A percentile compares a stretch with the other conserved stretches of the same genome.
Conservation (phyloP, 257 asterid genomes). For the Craterostigma plantagineum region DNA sequence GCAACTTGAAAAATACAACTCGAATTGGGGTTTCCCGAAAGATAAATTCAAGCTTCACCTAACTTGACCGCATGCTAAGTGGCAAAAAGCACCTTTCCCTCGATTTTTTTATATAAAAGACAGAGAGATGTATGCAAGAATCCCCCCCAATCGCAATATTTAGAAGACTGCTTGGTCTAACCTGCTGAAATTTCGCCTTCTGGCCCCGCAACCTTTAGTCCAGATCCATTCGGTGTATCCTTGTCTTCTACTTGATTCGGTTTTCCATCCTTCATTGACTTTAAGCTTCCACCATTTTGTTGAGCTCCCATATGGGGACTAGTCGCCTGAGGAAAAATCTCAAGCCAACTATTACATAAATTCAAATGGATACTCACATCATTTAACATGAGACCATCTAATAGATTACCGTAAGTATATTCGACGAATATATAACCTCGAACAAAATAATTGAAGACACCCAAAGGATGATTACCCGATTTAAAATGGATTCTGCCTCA, state of each 20-base stretch:
- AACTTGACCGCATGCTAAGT: no score
- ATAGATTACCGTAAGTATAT: background rate
- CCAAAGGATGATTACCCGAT: conserved; percentile 35
- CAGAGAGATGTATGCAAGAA: no score
- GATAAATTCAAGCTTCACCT: no score
- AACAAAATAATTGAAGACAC: no score
- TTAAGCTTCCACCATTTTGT: conserved; percentile 69
- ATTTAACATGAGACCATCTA: background rate
- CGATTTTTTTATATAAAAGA: no score
- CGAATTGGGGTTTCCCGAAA: no score
- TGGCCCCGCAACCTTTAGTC: conserved; percentile 75
- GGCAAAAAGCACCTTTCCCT: no score
- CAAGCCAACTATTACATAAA: conserved; percentile 7
- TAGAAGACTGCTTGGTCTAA: conserved; percentile 3
- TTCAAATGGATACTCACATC: background rate
- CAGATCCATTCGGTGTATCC: conserved; percentile 63
- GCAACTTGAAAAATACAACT: no score
- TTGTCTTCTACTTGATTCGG: conserved; percentile 39
- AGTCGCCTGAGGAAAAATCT: conserved; percentile 38
- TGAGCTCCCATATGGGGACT: conserved; percentile 88
- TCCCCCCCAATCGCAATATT: background rate
- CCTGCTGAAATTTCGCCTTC: conserved; percentile 99
- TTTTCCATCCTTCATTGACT: conserved; percentile 66
- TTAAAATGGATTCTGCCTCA: conserved; percentile 65
- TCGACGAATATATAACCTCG: background rate